phyloP scores from a whole-genome alignment of 345 rosid genomes.

The Acer yangbiense region DNA sequence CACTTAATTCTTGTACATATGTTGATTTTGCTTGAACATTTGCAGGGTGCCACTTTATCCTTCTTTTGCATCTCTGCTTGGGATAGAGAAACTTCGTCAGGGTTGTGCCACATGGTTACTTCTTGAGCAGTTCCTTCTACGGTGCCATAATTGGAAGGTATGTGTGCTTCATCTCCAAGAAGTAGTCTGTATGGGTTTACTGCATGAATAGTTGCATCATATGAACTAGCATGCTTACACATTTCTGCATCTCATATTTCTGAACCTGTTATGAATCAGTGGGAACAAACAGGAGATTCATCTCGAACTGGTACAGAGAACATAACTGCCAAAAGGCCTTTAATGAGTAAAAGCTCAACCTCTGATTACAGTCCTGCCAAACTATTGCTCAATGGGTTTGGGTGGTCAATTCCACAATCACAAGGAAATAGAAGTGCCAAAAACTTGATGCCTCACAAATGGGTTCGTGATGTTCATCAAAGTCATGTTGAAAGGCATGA shows the following conservation, averaged over 20 bases:
- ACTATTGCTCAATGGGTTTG: constrained; percentile 78
- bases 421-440: constrained; percentile 61
- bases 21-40: constrained; percentile 11
- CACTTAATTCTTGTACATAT: neutral
- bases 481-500: constrained; percentile 38
- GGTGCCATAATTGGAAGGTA: constrained; percentile 93
- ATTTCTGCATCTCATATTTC: constrained; percentile 25
- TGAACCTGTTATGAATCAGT: constrained; percentile 61
- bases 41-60: constrained; percentile 91
- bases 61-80: constrained; percentile 83
- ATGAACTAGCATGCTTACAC: constrained; percentile 10
- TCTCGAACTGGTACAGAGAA: constrained; percentile 59
- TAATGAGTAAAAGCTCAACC: constrained; percentile 42
- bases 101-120: constrained; percentile 95
- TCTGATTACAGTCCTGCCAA: constrained; percentile 75
- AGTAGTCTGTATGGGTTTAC: constrained; percentile 19
- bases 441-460: constrained; percentile 57
- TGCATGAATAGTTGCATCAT: constrained; percentile 13
- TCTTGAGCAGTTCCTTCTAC: constrained; percentile 88
- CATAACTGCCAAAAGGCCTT: constrained; percentile 42
- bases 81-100: constrained; percentile 91
- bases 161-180: constrained; percentile 11
- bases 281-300: constrained; percentile 83
- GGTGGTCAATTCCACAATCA: constrained; percentile 76
- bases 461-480: constrained; percentile 33